Evolutionary conservation across 106 monocot genomes (phyloP), one percentile per base, ranked within the genome.

Genomic region (Dendrobium catenatum): DNA sequence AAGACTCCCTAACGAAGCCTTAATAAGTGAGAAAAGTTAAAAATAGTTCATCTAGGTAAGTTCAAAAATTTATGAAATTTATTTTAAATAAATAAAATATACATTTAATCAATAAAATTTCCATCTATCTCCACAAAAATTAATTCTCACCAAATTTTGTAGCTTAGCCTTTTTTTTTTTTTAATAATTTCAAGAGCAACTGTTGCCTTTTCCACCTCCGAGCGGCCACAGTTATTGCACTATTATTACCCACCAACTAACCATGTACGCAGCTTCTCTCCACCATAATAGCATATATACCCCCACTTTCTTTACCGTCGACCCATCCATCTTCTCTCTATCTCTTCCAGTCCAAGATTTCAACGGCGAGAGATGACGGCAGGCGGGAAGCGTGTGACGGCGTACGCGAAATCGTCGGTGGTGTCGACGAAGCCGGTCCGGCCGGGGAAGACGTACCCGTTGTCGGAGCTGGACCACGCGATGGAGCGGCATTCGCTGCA

Each of bases 371-470:
- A 61, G 68, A 81, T 80, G 85, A 81, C 83, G 42, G 78, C 43
- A 4, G 78, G 78, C 1, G 74, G 54, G 58, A 13, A 54, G 85
- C 64, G 86, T 9, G 86, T 94, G 78, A 88, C 54, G 29, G 55
- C 85, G 73, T 20, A n/a, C 40, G 83, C 85, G 47, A 94, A 87
- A 73, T 92, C 85, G 61, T 94, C 94, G 33, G 77, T 85, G 73
- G 84, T 87, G 33, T 80, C 88, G 72, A 24, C 77, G 66, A 78
- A 27, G 9, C 90, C 96, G 55, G 94, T 96, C 55, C 80, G 82
- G 64, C 90, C 88, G 19, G 92, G 94, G 37, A 96, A 94, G 83
- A 88, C 86, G 15, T 83, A 90, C 87, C 89, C 88, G 41, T 81
- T 94, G 44, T 90, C 97, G 42, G 79, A 81, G 9, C 81, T 94